phyloP scores from a whole-genome alignment of 1,139 yeast species.

The Suhomyces coccinellae region DNA sequence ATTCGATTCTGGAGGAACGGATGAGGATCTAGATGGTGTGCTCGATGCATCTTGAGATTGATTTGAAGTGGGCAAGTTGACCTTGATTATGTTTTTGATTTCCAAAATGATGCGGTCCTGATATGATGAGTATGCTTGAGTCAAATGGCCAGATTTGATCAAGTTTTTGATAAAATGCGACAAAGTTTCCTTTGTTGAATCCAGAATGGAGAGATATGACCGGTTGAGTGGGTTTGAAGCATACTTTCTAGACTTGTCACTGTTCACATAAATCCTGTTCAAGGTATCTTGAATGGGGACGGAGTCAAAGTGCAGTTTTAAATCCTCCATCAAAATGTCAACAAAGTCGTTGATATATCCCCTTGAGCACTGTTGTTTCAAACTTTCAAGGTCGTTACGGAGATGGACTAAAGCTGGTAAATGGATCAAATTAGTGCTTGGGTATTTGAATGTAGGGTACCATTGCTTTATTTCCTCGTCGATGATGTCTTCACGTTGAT shows the following conservation, averaged over 20 bases:
- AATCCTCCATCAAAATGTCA: constrained; percentile 56
- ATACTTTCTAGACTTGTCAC: constrained; percentile 26
- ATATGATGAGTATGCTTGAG: constrained; percentile 63
- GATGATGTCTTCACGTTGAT: constrained; percentile 26
- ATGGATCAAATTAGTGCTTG: constrained; percentile 50
- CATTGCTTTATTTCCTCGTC: constrained; percentile 25
- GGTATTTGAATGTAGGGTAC: constrained; percentile 50
- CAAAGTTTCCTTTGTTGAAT: constrained; percentile 40
- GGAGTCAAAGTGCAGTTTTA: constrained; percentile 55
- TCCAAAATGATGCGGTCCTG: constrained; percentile 69
- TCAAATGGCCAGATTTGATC: constrained; percentile 61
- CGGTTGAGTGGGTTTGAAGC: constrained; percentile 20
- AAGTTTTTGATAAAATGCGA: constrained; percentile 54
- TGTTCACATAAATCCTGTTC: constrained; percentile 42
- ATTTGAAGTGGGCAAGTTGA: constrained; percentile 50
- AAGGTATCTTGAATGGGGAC: constrained; percentile 54
- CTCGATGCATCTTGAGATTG: constrained; percentile 21
- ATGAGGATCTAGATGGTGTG: constrained; percentile 33
- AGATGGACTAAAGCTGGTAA: constrained; percentile 61
- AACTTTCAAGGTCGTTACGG: constrained; percentile 50
- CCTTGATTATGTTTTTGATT: constrained; percentile 69
- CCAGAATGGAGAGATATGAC: constrained; percentile 36
- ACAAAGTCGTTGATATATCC: constrained; percentile 61
- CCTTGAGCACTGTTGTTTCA: constrained; percentile 63
- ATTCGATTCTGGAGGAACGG: constrained; percentile 27